Evolutionary conservation across 768 basidiomycete genomes (phyloP), one percentile per base, ranked within the genome.

Genomic region (Hericium rajendrae): DNA sequence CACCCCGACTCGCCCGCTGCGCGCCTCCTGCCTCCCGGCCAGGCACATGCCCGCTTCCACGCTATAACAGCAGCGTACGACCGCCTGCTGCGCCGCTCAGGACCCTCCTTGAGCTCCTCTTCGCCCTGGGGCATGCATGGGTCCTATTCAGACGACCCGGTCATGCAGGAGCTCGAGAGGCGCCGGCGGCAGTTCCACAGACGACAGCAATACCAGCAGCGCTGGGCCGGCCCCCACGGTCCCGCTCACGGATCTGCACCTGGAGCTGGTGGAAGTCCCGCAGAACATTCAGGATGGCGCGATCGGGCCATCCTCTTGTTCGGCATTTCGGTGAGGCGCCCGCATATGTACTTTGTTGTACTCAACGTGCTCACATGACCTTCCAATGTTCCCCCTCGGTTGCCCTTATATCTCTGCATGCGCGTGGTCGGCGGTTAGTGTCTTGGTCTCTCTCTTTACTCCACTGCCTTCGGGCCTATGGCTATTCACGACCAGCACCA

Each of bases 31-130:
- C 66, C 79, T 1, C 65, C 79, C 6, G 64, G 70, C 41, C 68
- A 77, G 51, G 77, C 81, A 8, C 84, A 83, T 57, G 71, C 74
- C 6, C 79, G 80, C 3, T 91, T 90, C 62, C 84, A 83, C 56
- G 72, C 78, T 43, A 81, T 90, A 51, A 77, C 78, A 8, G 72
- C 76, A 8, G 84, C 88, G 2, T 91, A 90, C 60, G 82, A 85
- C 40, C 62, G 71, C 18, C 73, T 86, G 3, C 43, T 71, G 77
- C 3, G 78, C 77, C 5, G 73, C 67, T 38, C 6, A 9, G 18
- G 15, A 11, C 15, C 52, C 1, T 15, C 52, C 1, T 32, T 32
- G 53, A 60, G 65, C 20, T 37, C 61, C 0, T 68, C 53, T 18
- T 54, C 66, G 49, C 28, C 18, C 48, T 5, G 26, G 9, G 22